A percentile compares a stretch with the other conserved stretches of the same genome.
phyloP scores from a whole-genome alignment of 2,329 filamentous ascomycete species.

The Fragosphaeria purpurea region DNA sequence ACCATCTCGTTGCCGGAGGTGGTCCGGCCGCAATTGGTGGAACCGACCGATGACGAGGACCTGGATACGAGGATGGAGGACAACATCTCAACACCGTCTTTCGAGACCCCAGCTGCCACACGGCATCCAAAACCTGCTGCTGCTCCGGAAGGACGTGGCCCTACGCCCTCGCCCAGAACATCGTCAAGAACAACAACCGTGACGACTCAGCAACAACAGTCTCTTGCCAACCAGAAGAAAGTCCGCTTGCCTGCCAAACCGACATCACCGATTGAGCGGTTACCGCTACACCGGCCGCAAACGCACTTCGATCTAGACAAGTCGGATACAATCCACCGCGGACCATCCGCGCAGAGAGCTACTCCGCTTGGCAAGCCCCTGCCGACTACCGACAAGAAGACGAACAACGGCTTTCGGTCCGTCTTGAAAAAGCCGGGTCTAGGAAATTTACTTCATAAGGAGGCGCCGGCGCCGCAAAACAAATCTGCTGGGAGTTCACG shows the following conservation, averaged over 20 bases:
- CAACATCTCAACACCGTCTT: no score
- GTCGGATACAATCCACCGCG: not conserved
- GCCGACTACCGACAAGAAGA: not conserved
- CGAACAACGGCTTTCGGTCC: constrained; percentile 30
- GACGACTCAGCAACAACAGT: not conserved
- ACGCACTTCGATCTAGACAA: constrained; percentile 31
- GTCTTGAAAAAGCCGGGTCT: constrained; percentile 40
- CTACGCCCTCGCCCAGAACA: not conserved
- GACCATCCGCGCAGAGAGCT: no score
- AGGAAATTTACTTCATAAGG: constrained; percentile 33
- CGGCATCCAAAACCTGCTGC: no score
- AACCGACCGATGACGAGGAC: constrained; percentile 20
- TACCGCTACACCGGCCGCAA: constrained; percentile 11
- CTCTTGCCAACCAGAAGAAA: constrained; percentile 37
- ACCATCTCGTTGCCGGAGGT: no score
- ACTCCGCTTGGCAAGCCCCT: no score
- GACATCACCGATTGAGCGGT: not conserved
- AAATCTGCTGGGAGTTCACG: not conserved
- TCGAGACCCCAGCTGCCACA: no score
- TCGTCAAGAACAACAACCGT: constrained; percentile 6
- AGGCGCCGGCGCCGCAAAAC: not conserved
- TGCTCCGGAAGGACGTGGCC: not conserved
- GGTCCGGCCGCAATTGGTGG: constrained; percentile 1
- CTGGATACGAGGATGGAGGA: constrained; percentile 8
- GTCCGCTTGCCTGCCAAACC: constrained; percentile 25